Conservation (phyloP, 1,139 yeast species). For the Geotrichum europaeum region DNA sequence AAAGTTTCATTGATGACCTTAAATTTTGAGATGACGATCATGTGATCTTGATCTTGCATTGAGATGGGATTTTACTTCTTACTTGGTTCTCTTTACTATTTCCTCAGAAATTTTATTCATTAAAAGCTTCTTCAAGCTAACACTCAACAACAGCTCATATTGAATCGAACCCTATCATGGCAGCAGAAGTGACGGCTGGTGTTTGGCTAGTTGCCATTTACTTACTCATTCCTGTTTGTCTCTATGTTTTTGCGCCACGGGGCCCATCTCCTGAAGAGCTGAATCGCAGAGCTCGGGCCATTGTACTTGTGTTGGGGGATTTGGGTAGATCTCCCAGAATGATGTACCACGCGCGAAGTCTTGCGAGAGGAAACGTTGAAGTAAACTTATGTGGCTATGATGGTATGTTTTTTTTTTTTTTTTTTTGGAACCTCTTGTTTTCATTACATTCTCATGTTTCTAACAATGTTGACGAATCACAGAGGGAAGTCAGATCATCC, state of each 20-base stretch:
- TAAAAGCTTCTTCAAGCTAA: not conserved
- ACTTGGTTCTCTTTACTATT: not conserved
- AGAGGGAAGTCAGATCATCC: constrained; percentile 12
- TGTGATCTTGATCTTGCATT: not conserved
- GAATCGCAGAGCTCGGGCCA: constrained; percentile 45
- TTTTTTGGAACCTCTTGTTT: not conserved
- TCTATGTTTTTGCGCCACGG: constrained; percentile 14
- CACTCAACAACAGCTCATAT: not conserved
- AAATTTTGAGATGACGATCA: not conserved
- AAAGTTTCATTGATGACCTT: not conserved
- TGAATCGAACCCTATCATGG: not conserved
- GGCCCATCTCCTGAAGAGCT: constrained; percentile 11
- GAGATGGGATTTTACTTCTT: not conserved
- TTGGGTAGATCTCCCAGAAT: constrained; percentile 94
- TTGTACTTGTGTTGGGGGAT: constrained; percentile 85
- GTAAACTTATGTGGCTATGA: constrained; percentile 85
- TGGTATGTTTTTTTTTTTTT: constrained; percentile 39
- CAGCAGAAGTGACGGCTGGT: constrained; percentile 11
- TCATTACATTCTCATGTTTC: not conserved
- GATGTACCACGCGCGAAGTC: constrained; percentile 82
- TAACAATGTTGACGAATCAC: not conserved
- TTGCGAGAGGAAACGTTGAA: constrained; percentile 59
- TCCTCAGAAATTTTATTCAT: not conserved
- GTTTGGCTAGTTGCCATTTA: constrained; percentile 13
- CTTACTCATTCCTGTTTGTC: constrained; percentile 15